Conservation (phyloP, 1,284 basidiomycete genomes). For the Pseudozyma pruni region DNA sequence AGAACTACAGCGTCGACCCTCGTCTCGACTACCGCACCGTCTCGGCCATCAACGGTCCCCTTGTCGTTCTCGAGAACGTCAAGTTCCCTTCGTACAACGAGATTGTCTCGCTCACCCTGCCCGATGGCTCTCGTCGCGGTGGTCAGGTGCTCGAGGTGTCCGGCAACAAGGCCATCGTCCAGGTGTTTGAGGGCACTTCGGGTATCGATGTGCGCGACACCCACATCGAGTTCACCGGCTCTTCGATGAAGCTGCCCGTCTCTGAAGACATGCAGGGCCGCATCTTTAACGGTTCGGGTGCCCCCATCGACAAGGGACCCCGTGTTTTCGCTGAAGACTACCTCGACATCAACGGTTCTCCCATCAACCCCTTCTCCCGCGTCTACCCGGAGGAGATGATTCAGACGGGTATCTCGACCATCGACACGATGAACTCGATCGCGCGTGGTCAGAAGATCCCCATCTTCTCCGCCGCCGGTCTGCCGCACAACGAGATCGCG, state of each 20-base stretch:
- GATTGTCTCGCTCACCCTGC: conserved; percentile 94
- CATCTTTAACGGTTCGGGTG: conserved; percentile 98
- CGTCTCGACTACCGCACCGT: conserved; percentile 95
- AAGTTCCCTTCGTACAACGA: conserved; percentile 99
- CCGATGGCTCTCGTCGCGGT: conserved; percentile 92
- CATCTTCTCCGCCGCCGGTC: conserved; percentile 98
- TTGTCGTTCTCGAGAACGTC: conserved; percentile 98
- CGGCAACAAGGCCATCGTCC: conserved; percentile 98
- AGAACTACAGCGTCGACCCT: conserved; percentile 75
- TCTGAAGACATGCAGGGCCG: conserved; percentile 99
- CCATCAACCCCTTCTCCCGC: conserved; percentile 98
- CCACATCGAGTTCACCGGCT: conserved; percentile 97
- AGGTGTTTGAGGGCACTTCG: conserved; percentile 96
- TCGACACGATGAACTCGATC: conserved; percentile 81
- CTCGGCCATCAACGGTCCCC: conserved; percentile 88
- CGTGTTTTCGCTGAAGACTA: conserved; percentile 99
- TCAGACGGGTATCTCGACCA: conserved; percentile 97
- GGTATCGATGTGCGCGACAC: conserved; percentile 98
- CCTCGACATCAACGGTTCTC: conserved; percentile 99
- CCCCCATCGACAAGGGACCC: conserved; percentile 97
- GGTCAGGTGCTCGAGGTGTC: conserved; percentile 98
- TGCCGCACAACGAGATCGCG: conserved; percentile 99
- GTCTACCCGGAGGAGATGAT: conserved; percentile 99
- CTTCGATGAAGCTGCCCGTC: conserved; percentile 97
- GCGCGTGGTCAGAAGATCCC: conserved; percentile 99